phyloP scores from a whole-genome alignment of 2,329 filamentous ascomycete species.

The Fusarium camptoceras region DNA sequence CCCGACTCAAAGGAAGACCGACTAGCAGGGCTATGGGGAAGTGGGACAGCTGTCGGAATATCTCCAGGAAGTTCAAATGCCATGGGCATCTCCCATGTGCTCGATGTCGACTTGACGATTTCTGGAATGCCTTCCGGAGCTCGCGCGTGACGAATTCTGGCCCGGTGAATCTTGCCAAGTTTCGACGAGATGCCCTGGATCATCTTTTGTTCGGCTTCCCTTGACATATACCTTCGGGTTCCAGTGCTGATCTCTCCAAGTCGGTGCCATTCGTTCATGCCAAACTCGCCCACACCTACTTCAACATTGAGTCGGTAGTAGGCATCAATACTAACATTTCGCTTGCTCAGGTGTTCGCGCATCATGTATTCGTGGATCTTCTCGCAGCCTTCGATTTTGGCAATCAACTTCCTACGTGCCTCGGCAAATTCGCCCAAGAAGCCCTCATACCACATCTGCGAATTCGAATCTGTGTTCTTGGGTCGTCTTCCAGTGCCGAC shows the following conservation, averaged over 20 bases:
- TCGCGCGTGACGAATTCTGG: conserved; percentile 75
- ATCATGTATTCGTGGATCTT: conserved; percentile 89
- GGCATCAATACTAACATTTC: conserved; percentile 86
- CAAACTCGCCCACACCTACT: conserved; percentile 94
- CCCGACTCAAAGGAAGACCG: conserved; percentile 70
- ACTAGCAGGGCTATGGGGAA: conserved; percentile 55
- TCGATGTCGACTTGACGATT: conserved; percentile 57
- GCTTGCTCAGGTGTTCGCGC: conserved; percentile 78
- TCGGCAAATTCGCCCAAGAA: conserved; percentile 95
- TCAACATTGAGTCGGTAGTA: conserved; percentile 98
- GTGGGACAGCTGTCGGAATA: conserved; percentile 56
- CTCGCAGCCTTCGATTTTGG: conserved; percentile 96
- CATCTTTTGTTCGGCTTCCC: conserved; percentile 79
- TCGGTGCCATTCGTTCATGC: conserved; percentile 98
- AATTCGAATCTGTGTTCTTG: conserved; percentile 72
- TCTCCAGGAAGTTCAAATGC: conserved; percentile 71
- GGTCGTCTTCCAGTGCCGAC: conserved; percentile 92
- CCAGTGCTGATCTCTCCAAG: conserved; percentile 95
- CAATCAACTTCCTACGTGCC: conserved; percentile 82
- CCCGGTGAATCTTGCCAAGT: conserved; percentile 83
- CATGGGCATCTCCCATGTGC: conserved; percentile 58
- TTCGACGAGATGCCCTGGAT: conserved; percentile 82
- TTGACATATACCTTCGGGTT: conserved; percentile 84
- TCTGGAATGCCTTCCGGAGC: conserved; percentile 57
- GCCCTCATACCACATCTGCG: conserved; percentile 90